These are phyloP conservation scores for Boechera retrofracta DNA, from an alignment of 345 rosid species.

Conservation along the genomic window DNA sequence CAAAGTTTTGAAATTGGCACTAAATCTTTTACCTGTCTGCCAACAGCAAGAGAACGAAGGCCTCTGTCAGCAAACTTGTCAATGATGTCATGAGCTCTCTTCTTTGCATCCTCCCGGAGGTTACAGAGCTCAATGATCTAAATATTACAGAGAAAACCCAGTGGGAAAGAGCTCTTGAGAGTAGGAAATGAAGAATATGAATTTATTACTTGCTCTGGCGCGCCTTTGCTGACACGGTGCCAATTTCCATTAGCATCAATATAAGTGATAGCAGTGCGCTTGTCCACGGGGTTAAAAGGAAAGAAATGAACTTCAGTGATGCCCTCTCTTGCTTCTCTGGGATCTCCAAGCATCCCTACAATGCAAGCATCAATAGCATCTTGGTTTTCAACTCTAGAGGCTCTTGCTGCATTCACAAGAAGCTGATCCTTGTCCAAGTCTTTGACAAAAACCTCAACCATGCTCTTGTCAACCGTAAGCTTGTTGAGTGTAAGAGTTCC, in stretches of 20 bases:
- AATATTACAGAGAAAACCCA: background rate
- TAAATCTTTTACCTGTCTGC: slow-evolving; percentile 59
- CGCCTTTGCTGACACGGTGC: slow-evolving; percentile 87
- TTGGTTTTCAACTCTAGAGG: slow-evolving; percentile 84
- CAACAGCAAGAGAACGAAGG: slow-evolving; percentile 78
- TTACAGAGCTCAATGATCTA: slow-evolving; percentile 79
- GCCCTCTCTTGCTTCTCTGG: slow-evolving; percentile 67
- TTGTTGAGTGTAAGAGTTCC: slow-evolving; percentile 91
- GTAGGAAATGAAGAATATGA: background rate
- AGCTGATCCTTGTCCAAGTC: slow-evolving; percentile 64
- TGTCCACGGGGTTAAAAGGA: slow-evolving; percentile 87
- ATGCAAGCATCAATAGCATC: slow-evolving; percentile 65
- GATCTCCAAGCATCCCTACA: slow-evolving; percentile 50
- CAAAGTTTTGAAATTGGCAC: background rate
- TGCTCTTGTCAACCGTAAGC: slow-evolving; percentile 77
- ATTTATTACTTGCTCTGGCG: slow-evolving; percentile 73
- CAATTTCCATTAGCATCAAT: slow-evolving; percentile 65
- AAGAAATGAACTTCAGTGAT: slow-evolving; percentile 78
- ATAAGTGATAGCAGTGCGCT: slow-evolving; percentile 88
- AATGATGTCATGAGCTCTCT: slow-evolving; percentile 76
- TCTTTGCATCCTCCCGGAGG: slow-evolving; percentile 61
- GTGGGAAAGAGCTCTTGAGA: background rate
- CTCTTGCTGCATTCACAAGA: slow-evolving; percentile 74
- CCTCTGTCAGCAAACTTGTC: slow-evolving; percentile 91
- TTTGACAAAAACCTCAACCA: slow-evolving; percentile 77